phyloP scores from a whole-genome alignment of 768 basidiomycete species.

The Termitomyces heimii region DNA sequence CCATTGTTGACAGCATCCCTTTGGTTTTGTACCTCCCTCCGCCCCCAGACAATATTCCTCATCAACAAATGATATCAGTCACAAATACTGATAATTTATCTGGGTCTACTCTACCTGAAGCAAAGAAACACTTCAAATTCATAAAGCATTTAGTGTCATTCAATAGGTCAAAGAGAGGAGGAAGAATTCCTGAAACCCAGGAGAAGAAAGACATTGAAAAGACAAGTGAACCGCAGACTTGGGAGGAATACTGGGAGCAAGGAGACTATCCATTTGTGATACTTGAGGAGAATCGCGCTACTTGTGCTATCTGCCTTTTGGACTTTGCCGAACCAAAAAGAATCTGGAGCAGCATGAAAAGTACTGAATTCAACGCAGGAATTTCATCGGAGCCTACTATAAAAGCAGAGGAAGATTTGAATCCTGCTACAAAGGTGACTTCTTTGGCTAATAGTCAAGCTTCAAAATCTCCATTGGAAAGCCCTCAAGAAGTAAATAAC shows the following conservation, averaged over 20 bases:
- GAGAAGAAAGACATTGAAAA: slow-evolving; percentile 8
- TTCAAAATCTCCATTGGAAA: not conserved
- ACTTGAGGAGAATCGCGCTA: slow-evolving; percentile 76
- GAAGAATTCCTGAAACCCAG: not conserved
- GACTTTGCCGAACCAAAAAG: slow-evolving; percentile 74
- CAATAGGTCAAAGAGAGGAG: slow-evolving; percentile 13
- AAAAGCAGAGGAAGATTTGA: not conserved
- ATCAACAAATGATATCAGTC: slow-evolving; percentile 28
- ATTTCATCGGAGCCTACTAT: not conserved
- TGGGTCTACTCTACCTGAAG: slow-evolving; percentile 24
- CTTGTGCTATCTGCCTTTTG: slow-evolving; percentile 80
- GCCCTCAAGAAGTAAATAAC: slow-evolving; percentile 19
- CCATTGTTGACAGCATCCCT: slow-evolving; percentile 73
- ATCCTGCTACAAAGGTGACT: not conserved
- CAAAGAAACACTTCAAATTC: slow-evolving; percentile 50
- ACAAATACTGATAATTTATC: slow-evolving; percentile 53
- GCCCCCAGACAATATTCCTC: slow-evolving; percentile 45
- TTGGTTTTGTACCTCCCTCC: slow-evolving; percentile 83
- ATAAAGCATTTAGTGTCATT: slow-evolving; percentile 28
- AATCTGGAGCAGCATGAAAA: slow-evolving; percentile 13
- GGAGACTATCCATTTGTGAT: slow-evolving; percentile 77
- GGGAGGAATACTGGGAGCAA: slow-evolving; percentile 78
- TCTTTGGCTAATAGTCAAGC: slow-evolving; percentile 4
- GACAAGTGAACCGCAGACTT: slow-evolving; percentile 36
- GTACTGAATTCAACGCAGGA: not conserved